Base-by-base conservation (phyloP, 164 flowering plant species). In the Liquidambar formosana region DNA sequence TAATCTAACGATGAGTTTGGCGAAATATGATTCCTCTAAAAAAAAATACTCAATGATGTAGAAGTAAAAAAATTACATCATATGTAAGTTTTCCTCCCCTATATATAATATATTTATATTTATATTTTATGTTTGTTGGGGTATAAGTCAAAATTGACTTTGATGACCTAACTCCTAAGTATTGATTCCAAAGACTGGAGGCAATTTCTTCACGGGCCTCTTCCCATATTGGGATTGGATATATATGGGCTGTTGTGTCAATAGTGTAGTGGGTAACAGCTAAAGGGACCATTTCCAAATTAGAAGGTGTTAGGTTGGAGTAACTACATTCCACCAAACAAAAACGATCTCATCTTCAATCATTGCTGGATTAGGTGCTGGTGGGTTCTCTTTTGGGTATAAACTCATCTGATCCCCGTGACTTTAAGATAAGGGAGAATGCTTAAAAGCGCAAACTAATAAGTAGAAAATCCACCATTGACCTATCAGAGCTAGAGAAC, bases 301-400 rank as follows among this genome's bases (percentile, higher is more conserved):
- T 16, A 46, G 33, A 15, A 23, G 53, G 66, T 46, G 54, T 63
- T 63, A 45, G 65, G 53, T 63, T 44, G 48, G 47, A 54, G 25
- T 54, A 19, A 54, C 10, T 44, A 33, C 26, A 60, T 4, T 16
- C 57, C 44, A 59, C 71, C 47, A 51, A 59, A 48, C 63, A 46
- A 53, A 57, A 48, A n/a, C 18, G 67, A 22, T 21, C 21, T 26
- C 28, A 2, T 26, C 8, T 28, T 43, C 67, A 23, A 70, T n/a
- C 63, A 43, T 10, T 18, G 43, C 25, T 44, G 56, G 68, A 70
- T 63, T 43, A 70, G 73, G 68, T 54, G 28, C 27, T 54, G 73
- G 56, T 54, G 63, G 63, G n/a, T n/a, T n/a, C n/a, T 46, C 46
- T 28, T 56, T 63, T 63, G 57, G 47, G 26, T 28, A 19, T 16